These are phyloP conservation scores for Athelia psychrophila DNA, from an alignment of 1,284 basidiomycete genomes.

Conservation along the genomic window DNA sequence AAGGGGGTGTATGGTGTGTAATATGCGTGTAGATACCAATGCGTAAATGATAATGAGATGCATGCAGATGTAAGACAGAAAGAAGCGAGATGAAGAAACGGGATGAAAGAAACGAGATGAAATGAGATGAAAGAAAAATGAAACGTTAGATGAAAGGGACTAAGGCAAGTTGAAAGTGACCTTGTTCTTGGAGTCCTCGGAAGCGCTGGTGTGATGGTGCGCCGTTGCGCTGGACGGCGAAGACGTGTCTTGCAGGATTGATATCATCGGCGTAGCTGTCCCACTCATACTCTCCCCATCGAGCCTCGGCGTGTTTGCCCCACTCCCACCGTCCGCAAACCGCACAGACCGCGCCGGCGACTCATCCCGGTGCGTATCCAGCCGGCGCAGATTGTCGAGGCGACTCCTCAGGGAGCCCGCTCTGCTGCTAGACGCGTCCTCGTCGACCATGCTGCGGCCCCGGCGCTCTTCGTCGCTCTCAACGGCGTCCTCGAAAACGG, in stretches of 20 bases:
- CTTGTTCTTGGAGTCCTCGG: neutral
- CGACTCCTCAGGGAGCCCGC: slow-evolving; percentile 20
- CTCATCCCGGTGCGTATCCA: slow-evolving; percentile 36
- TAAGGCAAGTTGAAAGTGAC: neutral
- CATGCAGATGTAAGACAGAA: neutral
- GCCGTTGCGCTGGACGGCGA: neutral
- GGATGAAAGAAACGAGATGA: neutral
- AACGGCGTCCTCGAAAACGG: neutral
- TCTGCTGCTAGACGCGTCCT: slow-evolving; percentile 12
- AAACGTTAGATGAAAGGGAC: neutral
- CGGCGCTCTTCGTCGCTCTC: neutral
- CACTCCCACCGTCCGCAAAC: slow-evolving; percentile 36
- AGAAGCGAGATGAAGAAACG: neutral
- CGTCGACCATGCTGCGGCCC: slow-evolving; percentile 1
- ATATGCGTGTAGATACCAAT: too few relatives aligned
- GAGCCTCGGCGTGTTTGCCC: neutral
- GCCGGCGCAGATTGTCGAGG: slow-evolving; percentile 30
- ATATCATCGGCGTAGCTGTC: slow-evolving; percentile 19
- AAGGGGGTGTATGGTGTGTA: too few relatives aligned
- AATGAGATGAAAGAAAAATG: neutral
- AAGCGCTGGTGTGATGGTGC: neutral
- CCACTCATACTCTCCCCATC: slow-evolving; percentile 14
- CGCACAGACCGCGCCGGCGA: slow-evolving; percentile 50
- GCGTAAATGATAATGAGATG: too few relatives aligned
- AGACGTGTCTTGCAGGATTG: neutral